Conservation (phyloP, 2,329 filamentous ascomycete species). For the Verticillium longisporum region DNA sequence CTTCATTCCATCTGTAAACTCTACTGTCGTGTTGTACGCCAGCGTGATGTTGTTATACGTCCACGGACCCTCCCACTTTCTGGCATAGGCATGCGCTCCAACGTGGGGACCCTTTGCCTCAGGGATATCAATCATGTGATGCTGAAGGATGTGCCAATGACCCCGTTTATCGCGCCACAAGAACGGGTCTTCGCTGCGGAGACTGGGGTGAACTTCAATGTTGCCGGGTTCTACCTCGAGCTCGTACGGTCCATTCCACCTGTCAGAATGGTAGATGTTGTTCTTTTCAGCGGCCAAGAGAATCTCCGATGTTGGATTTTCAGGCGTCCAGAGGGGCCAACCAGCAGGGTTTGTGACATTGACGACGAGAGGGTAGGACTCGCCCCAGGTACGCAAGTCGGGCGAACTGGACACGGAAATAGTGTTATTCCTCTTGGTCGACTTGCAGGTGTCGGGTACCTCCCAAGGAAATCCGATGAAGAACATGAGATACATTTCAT, state of each 20-base stretch:
- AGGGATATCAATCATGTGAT: constrained; percentile 20
- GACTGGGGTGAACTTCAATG: background rate
- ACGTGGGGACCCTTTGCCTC: constrained; percentile 19
- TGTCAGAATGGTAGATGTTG: constrained; percentile 22
- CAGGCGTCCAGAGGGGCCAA: constrained; percentile 24
- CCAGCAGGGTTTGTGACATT: constrained; percentile 34
- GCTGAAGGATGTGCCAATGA: constrained; percentile 22
- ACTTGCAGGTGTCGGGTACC: constrained; percentile 5
- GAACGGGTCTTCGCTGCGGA: constrained; percentile 21
- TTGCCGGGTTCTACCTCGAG: constrained; percentile 15
- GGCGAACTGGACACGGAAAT: constrained; percentile 18
- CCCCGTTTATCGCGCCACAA: constrained; percentile 25
- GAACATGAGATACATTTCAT: constrained; percentile 36
- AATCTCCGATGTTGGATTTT: constrained; percentile 19
- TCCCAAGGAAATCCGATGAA: constrained; percentile 26
- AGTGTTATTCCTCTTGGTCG: constrained; percentile 14
- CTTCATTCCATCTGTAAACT: constrained; percentile 28
- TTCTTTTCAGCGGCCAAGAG: constrained; percentile 26
- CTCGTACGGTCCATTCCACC: constrained; percentile 20
- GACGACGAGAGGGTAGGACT: constrained; percentile 4
- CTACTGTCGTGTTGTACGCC: background rate
- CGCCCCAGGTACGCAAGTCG: constrained; percentile 3
- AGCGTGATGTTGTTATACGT: constrained; percentile 17
- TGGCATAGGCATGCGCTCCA: constrained; percentile 20
- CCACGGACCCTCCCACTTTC: constrained; percentile 20